Conservation (phyloP, 169 alveolate genomes). For the Plasmodium inui region DNA sequence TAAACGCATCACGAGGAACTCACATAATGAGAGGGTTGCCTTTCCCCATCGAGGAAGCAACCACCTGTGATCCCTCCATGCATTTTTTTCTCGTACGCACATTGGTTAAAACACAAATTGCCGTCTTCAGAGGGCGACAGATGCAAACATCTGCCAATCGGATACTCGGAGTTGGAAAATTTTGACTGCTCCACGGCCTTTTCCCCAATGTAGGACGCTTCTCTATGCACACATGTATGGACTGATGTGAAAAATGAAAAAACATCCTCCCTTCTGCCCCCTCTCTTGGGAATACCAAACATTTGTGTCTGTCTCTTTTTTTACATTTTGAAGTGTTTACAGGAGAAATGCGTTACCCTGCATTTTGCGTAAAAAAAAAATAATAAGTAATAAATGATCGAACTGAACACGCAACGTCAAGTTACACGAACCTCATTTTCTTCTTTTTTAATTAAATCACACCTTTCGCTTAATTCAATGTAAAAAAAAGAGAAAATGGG, state of each 20-base stretch:
- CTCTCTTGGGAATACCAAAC: not conserved
- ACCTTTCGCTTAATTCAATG: not conserved
- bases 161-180: not conserved
- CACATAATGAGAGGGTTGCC: not conserved
- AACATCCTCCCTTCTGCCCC: not conserved
- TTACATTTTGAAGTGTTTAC: not conserved
- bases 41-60: not conserved
- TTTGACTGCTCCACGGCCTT: not conserved
- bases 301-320: not conserved
- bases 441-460: not conserved
- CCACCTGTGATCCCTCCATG: not conserved
- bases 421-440: not conserved
- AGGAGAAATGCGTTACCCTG: not conserved
- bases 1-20: not conserved
- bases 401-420: not conserved
- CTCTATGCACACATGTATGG: not conserved
- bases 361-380: not conserved
- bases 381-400: not conserved
- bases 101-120: not conserved
- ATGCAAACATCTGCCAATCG: not conserved
- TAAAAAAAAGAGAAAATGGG: not conserved
- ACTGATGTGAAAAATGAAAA: not conserved
- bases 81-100: not conserved
- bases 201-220: not conserved
- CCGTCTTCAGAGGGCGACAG: not conserved